Evolutionary conservation across 108 stramenopile genomes (phyloP).

Genomic region (Nannochloropsis gaditana): DNA sequence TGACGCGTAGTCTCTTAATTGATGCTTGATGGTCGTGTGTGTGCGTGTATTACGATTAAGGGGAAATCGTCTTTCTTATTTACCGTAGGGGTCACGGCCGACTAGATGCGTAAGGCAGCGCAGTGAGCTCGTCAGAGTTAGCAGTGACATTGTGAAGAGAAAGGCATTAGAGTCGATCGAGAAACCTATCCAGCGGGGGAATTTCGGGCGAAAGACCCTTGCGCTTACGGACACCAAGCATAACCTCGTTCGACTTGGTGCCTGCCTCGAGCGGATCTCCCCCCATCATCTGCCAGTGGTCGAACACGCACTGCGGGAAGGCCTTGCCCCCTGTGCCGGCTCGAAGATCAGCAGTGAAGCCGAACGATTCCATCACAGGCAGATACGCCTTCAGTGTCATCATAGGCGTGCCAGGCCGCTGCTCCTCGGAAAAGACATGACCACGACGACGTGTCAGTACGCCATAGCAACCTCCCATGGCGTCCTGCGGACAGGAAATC

Average conservation of each 20-base stretch:
- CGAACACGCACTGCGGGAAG: slow-evolving; percentile 98
- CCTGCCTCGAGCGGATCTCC: slow-evolving; percentile 78
- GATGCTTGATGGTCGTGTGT: neutral
- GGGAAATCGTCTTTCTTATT: too few relatives aligned
- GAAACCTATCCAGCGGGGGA: slow-evolving; percentile 89
- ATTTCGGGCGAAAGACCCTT: slow-evolving; percentile 93
- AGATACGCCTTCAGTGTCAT: slow-evolving; percentile 97
- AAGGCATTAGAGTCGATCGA: slow-evolving; percentile 94
- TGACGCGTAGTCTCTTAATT: neutral
- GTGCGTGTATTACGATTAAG: neutral
- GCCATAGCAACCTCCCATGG: slow-evolving; percentile 99
- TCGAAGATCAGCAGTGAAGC: slow-evolving; percentile 96
- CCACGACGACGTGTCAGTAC: slow-evolving; percentile 97
- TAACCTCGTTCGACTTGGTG: slow-evolving; percentile 78
- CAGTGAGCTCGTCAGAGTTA: too few relatives aligned
- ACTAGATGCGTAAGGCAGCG: too few relatives aligned
- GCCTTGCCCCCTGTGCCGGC: slow-evolving; percentile 99
- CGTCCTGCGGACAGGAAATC: slow-evolving; percentile 96
- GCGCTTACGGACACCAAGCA: slow-evolving; percentile 82
- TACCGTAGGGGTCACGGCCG: too few relatives aligned
- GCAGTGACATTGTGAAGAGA: too few relatives aligned
- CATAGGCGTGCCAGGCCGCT: slow-evolving; percentile 92
- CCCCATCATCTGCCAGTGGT: slow-evolving; percentile 97
- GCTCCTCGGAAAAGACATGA: slow-evolving; percentile 97
- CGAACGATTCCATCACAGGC: slow-evolving; percentile 99